Evolutionary conservation across 2,329 filamentous ascomycete genomes (phyloP).

Genomic region (Alternaria infectoria): DNA sequence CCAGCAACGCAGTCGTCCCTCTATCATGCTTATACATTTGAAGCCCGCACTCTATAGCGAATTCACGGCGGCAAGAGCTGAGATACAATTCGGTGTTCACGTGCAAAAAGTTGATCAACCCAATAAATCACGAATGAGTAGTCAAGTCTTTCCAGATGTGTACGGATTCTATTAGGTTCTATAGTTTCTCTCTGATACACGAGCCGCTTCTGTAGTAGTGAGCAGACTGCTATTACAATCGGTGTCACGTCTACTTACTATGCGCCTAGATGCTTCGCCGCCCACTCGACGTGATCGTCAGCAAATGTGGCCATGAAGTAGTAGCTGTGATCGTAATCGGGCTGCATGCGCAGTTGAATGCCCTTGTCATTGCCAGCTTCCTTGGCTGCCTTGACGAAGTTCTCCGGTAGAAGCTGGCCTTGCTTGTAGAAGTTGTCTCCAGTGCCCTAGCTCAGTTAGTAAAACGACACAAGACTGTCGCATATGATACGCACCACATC

Average conservation of each 20-base stretch:
- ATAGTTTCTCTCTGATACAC: slow-evolving; percentile 34
- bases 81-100: not conserved
- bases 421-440: slow-evolving; percentile 97
- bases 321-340: slow-evolving; percentile 96
- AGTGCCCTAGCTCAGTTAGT: slow-evolving; percentile 67
- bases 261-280: slow-evolving; percentile 79
- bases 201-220: slow-evolving; percentile 44
- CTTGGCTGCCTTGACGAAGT: slow-evolving; percentile 80
- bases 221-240: slow-evolving; percentile 19
- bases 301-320: slow-evolving; percentile 93
- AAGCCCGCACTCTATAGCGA: not conserved
- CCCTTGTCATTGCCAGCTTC: slow-evolving; percentile 73
- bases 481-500: slow-evolving; percentile 72
- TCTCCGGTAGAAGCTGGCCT: slow-evolving; percentile 90
- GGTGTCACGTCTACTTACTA: slow-evolving; percentile 50
- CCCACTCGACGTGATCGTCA: slow-evolving; percentile 88
- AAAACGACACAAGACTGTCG: not conserved
- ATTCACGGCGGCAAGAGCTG: not conserved
- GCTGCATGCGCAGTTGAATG: slow-evolving; percentile 81
- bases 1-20: not conserved
- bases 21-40: not conserved
- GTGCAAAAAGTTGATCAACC: not conserved
- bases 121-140: not conserved
- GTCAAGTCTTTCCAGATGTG: not conserved
- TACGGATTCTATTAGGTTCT: slow-evolving; percentile 2